These are phyloP conservation scores for Hygrophorus pudorinus DNA, from an alignment of 768 basidiomycete genomes.

Conservation along the genomic window DNA sequence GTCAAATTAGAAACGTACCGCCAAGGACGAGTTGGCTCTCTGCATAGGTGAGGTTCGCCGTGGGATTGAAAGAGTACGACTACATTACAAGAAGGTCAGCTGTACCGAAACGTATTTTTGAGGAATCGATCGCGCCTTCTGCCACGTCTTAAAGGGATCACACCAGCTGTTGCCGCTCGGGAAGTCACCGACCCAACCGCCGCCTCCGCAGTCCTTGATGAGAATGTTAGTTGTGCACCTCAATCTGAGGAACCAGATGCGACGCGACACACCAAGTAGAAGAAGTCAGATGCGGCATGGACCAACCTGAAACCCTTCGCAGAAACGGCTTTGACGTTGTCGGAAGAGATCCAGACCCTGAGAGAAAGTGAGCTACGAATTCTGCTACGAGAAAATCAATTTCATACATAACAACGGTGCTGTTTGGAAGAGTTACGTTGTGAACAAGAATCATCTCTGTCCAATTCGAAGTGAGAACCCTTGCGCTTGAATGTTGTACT, in stretches of 20 bases:
- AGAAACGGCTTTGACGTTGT: slow-evolving; percentile 47
- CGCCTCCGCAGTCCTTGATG: slow-evolving; percentile 60
- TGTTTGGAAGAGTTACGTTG: slow-evolving; percentile 35
- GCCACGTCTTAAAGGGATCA: slow-evolving; percentile 76
- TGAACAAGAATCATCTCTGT: slow-evolving; percentile 60
- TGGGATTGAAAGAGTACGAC: slow-evolving; percentile 67
- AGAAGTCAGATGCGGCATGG: slow-evolving; percentile 64
- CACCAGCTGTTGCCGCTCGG: slow-evolving; percentile 53
- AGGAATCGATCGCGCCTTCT: slow-evolving; percentile 32
- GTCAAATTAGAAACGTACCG: slow-evolving; percentile 31
- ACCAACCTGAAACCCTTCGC: slow-evolving; percentile 52
- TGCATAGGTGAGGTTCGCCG: slow-evolving; percentile 37
- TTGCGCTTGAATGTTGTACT: slow-evolving; percentile 7
- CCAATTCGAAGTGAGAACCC: slow-evolving; percentile 27
- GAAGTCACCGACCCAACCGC: slow-evolving; percentile 53
- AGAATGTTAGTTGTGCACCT: background rate
- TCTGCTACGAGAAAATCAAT: background rate
- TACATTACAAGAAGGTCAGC: slow-evolving; percentile 5
- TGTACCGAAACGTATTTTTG: background rate
- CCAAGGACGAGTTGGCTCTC: slow-evolving; percentile 55
- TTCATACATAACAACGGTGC: slow-evolving; percentile 48
- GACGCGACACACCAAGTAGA: slow-evolving; percentile 47
- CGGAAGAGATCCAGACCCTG: slow-evolving; percentile 68
- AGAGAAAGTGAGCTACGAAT: background rate
- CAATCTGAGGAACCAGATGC: background rate